Evolutionary conservation across 371 early-diverging fungal species (phyloP), one percentile per base, ranked within the genome.

Genomic region (Rhizomucor pusillus): DNA sequence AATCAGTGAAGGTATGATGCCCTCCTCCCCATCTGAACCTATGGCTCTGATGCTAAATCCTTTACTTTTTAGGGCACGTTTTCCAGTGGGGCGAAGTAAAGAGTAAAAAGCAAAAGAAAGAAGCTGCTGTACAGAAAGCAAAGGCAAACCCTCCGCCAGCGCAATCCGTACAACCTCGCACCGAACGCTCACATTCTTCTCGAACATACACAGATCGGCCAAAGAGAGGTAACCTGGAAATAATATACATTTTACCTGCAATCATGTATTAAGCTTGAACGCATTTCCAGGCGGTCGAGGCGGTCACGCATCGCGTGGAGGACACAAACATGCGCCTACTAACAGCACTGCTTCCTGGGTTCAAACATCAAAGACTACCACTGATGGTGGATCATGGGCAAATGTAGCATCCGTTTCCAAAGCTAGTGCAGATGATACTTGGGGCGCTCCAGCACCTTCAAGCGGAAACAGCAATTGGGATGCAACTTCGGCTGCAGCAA

Each of bases 41-140:
- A 24, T 43, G 39, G 16, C 14, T 41, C 3, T 19, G 14, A 5
- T 39, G 16, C 16, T 33, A 5, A 1, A 22, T 22, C 0, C 24
- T 12, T 5, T 29, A 13, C 24, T 3, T 29, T 29, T 7, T 9
- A 47, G 53, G 54, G 25, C 88, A 82, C 65, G 89, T 90, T 16
- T 79, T 71, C 50, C 90, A 91, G 66, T 95, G 95, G 93, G 93
- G 89, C 34, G 93, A 93, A 73, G 95, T 93, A 56, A 90, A 90
- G 68, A 80, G 84, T 57, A 89, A 89, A 69, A 92, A 92, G 65
- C 64, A 69, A 52, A 75, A 75, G 55, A 75, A 72, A 49, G 76
- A 69, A 56, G 65, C 63, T 47, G 63, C 63, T 20, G 54, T 50
- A 57, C 56, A 57, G 55, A 64, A 77, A 69, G 72, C 69, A 55